These are phyloP conservation scores for Colletotrichum falcatum DNA, from an alignment of 2,329 filamentous ascomycete species.

Conservation along the genomic window DNA sequence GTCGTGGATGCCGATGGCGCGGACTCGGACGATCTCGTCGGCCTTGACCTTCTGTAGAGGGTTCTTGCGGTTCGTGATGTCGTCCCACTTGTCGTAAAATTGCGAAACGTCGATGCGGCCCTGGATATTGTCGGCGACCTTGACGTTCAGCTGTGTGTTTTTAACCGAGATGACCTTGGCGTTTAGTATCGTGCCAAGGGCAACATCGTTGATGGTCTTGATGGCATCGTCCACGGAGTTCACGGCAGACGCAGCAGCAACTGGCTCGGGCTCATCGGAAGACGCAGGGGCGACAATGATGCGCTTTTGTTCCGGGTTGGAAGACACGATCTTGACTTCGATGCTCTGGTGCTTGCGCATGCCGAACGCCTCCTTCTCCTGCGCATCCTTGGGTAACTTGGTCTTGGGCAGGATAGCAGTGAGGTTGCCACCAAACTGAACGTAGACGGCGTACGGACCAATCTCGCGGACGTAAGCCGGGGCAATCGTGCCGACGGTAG, in stretches of 20 bases:
- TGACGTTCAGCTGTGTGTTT: slow-evolving; percentile 91
- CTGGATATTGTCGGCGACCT: slow-evolving; percentile 86
- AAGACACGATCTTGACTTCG: slow-evolving; percentile 75
- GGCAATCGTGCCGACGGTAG: slow-evolving; percentile 75
- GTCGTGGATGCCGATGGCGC: slow-evolving; percentile 88
- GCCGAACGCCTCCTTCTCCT: slow-evolving; percentile 79
- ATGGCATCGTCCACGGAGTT: slow-evolving; percentile 72
- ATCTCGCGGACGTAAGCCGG: slow-evolving; percentile 89
- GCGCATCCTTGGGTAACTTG: slow-evolving; percentile 78
- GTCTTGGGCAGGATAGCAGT: slow-evolving; percentile 84
- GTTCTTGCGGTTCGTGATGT: slow-evolving; percentile 84
- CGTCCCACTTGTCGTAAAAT: slow-evolving; percentile 87
- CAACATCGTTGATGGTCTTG: slow-evolving; percentile 76
- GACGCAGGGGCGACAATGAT: slow-evolving; percentile 70
- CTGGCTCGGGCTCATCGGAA: slow-evolving; percentile 53
- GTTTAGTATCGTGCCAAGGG: slow-evolving; percentile 78
- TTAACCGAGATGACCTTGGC: slow-evolving; percentile 87
- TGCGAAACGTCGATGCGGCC: slow-evolving; percentile 95
- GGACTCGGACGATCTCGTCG: slow-evolving; percentile 78
- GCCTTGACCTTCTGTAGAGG: slow-evolving; percentile 81
- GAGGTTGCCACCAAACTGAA: slow-evolving; percentile 85
- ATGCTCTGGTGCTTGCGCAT: slow-evolving; percentile 82
- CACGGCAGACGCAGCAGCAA: slow-evolving; percentile 50
- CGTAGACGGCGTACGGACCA: slow-evolving; percentile 82
- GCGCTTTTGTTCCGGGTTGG: slow-evolving; percentile 77